Evolutionary conservation across 2,329 filamentous ascomycete genomes (phyloP), one percentile per base, ranked within the genome.

Genomic region (Pestalotiopsis sp.): DNA sequence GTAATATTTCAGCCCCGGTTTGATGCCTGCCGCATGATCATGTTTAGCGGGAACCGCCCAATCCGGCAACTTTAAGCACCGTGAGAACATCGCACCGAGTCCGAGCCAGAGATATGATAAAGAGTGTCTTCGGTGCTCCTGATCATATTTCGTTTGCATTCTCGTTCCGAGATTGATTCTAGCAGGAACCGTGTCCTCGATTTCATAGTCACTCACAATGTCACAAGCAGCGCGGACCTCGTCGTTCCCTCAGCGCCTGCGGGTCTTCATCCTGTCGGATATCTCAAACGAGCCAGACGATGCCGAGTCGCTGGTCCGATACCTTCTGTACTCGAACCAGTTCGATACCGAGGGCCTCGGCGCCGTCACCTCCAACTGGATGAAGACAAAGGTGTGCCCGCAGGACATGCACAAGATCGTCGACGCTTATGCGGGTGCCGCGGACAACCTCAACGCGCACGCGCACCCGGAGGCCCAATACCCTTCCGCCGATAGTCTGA

Each of bases 401-500:
- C 75, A 84, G 68, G 79, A 83, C 45, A 83, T 86, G 72, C 75
- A 78, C 67, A 78, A 78, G 41, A 83, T 85, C 49, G 67, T 85
- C 61, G 75, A 85, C 60, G 83, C 80, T 3, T 86, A 86, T 69
- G 79, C 73, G 2, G 72, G 80, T 27, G 82, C 81, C 1, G 79
- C 81, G 23, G 80, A 82, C 13, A 88, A 85, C 68, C 77, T 89
- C 9, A 85, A 85, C 67, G 72, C 73, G 3, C 85, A 88, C 70
- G 82, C 80, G 2, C 83, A 85, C 66, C 79, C 81, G 0, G 80
- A 83, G 66, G 76, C 77, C 2, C 77, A 74, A 13, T 86, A 84
- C 69, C 82, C 82, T 0, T 75, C 79, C 0, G 80, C 77, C 2
- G 76, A 82, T 6, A 75, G 80, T 63, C 67, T 82, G 39, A 73